Evolutionary conservation across 1,139 yeast genomes (phyloP).

Genomic region (Kurtzmaniella quercitrusa): DNA sequence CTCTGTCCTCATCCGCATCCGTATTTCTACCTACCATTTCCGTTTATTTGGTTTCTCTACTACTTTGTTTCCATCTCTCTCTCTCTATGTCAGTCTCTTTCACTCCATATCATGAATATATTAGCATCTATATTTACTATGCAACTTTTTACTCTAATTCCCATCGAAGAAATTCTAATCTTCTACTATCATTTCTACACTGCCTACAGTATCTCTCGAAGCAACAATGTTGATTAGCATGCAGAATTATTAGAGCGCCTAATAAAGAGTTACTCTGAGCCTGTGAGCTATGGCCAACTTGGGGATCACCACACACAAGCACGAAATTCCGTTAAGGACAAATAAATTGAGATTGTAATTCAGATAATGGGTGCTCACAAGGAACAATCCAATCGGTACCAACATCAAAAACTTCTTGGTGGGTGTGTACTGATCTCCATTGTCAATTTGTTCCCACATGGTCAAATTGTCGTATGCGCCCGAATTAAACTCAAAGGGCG

Average conservation of each 20-base stretch:
- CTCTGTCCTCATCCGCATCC: no score
- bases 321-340: conserved; percentile 72
- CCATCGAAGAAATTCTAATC: no score
- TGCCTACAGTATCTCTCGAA: neutral
- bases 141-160: no score
- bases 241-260: conserved; percentile 3
- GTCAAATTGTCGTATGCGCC: conserved; percentile 96
- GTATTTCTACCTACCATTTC: no score
- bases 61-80: no score
- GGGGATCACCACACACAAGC: conserved; percentile 81
- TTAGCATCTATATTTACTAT: no score
- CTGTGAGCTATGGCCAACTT: conserved; percentile 81
- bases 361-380: conserved; percentile 87
- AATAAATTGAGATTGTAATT: conserved; percentile 79
- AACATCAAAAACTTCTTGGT: conserved; percentile 87
- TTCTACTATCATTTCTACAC: no score
- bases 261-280: conserved; percentile 60
- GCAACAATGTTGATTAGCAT: neutral
- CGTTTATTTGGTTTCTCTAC: no score
- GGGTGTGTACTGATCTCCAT: conserved; percentile 96
- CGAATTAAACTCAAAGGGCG: conserved; percentile 93
- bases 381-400: conserved; percentile 84
- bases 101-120: no score
- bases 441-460: conserved; percentile 98
- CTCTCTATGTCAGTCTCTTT: no score